Base-by-base conservation (phyloP, 2,329 filamentous ascomycete genomes). In the Helotiales sp. region DNA sequence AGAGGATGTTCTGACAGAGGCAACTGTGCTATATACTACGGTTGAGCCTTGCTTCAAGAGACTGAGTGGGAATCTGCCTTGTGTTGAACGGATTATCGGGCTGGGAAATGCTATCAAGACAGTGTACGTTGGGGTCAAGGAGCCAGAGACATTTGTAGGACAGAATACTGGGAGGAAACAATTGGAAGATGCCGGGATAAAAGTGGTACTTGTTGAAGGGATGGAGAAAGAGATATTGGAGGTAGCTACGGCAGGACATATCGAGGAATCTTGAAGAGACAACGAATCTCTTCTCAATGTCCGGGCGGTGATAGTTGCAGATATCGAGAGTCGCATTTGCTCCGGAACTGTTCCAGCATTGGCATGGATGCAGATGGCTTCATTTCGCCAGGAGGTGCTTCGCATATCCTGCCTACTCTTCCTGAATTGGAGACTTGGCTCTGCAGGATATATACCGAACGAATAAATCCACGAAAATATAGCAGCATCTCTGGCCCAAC, bases 61-160 rank as follows among this genome's bases (percentile, higher is more conserved):
- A 45, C 81, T 93, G 61, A 93, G 89, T 74, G 92, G 92, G 3
- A 93, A 94, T 75, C 74, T 87, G 63, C 85, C 91, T 0, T 96
- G 96, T 75, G 91, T 93, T 7, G 88, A 97, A 73, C 84, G 95
- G 62, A 91, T 99, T 26, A 80, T 96, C 47, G 82, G 82, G 7
- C 82, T 91, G 22, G 70, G 73, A 22, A 74, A 64, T 28, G 67
- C 69, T 1, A 91, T 97, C 64, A 86, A 84, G 68, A 91, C 87
- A 55, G 93, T 99, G 4, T 96, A 95, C 73, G 89, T 96, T 30
- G 96, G 96, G 0, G 92, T 97, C 0, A 85, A 89, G 73, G 96
- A 99, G 80, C 96, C 96, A 0, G 91, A 92, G 74, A 97, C 88
- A 34, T 99, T 98, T 80, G 93, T 98, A 20, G 89, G 88, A 6